Base-by-base conservation (phyloP, 495 filamentous ascomycete species). In the Entonaema liquescens region DNA sequence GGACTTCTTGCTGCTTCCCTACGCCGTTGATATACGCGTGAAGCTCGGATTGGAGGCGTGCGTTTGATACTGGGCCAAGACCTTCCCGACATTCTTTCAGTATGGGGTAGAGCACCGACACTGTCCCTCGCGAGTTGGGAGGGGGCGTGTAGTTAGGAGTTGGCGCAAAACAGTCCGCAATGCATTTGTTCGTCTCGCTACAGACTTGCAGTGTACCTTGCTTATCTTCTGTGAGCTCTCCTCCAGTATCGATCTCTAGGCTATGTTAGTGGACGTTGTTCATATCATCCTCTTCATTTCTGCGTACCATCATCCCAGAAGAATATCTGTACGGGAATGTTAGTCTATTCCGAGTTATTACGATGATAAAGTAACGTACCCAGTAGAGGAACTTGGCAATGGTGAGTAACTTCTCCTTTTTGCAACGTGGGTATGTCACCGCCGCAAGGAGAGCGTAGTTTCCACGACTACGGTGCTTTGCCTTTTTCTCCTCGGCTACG, bases 21-120 rank as follows among this genome's bases (percentile, higher is more conserved):
- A 76, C 74, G 3, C 74, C 74, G n/a, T 72, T 68, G 1, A 76
- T 53, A 23, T 76, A 76, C 17, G 72, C 72, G 29, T 74, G 74
- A 8, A 74, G 57, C n/a, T 76, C 74, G 5, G 60, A 26, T 17
- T 69, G 72, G 4, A 74, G 59, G 5, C 74, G 66, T 26, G 74
- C 74, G 7, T 47, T 68, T 2, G 72, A 35, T 2, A 53, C 42
- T 0, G 72, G 66, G 1, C 66, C 40, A 49, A 76, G 52, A 15
- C 72, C 66, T 9, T 55, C 68, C n/a, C 74, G 65, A 15, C 74
- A 33, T 5, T 71, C 74, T 6, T 54, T 57, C 31, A 76, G n/a
- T 40, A 76, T 76, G 31, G 68, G 68, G 40, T 76, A 76, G 3
- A 76, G 47, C 63, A 76, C 74, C 31, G 62, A 60, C 1, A 76